Conservation (phyloP, 1,284 basidiomycete species). For the Uromyces viciae-fabae region DNA sequence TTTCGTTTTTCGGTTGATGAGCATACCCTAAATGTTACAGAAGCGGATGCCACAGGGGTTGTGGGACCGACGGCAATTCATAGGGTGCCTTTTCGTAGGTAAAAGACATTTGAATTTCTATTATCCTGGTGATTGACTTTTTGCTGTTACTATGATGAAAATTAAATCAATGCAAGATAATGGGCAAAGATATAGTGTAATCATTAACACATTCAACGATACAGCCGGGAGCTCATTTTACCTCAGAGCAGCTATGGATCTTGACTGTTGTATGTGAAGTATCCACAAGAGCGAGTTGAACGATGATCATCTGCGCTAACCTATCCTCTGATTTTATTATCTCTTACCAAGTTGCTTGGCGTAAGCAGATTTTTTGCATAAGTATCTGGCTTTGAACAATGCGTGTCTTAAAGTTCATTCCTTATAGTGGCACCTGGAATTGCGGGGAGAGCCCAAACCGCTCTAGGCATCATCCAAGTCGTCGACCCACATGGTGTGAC, state of each 20-base stretch:
- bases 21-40: conserved; percentile 47
- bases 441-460: conserved; percentile 6
- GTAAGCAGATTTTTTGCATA: too few species aligned
- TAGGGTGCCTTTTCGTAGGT: conserved; percentile 48
- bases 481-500: not conserved
- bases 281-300: too few species aligned
- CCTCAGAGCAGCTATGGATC: conserved; percentile 35
- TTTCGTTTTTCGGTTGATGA: conserved; percentile 50
- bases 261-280: conserved; percentile 40
- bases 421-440: conserved; percentile 34
- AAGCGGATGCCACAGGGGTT: conserved; percentile 31
- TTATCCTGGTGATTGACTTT: not conserved
- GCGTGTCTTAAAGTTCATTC: not conserved
- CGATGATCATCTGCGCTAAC: too few species aligned
- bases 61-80: conserved; percentile 41
- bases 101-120: not conserved
- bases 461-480: conserved; percentile 25
- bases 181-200: conserved; percentile 37
- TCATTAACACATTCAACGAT: conserved; percentile 15
- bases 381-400: not conserved
- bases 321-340: not conserved
- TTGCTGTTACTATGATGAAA: not conserved
- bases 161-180: conserved; percentile 14
- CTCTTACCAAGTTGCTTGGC: conserved; percentile 2
- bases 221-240: conserved; percentile 24